phyloP scores from a whole-genome alignment of 2,329 filamentous ascomycete species.

The Fusarium hostae region DNA sequence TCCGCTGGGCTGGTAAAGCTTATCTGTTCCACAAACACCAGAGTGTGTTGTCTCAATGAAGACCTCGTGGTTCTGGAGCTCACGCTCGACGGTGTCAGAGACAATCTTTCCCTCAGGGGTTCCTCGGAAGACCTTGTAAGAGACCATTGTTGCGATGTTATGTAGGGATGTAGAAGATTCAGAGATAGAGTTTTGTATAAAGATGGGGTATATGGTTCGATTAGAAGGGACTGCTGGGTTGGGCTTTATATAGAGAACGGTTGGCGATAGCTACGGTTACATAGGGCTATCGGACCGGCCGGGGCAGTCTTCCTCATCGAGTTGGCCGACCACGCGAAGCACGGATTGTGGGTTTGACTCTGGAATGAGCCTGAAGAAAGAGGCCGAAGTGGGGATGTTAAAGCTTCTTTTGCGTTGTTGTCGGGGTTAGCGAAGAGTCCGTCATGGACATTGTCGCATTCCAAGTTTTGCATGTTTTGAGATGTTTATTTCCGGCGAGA shows the following conservation, averaged over 20 bases:
- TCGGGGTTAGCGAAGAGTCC: neutral
- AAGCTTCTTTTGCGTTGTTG: conserved; percentile 1
- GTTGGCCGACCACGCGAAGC: neutral
- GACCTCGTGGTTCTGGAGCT: conserved; percentile 32
- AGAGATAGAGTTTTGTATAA: neutral
- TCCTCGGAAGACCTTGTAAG: conserved; percentile 36
- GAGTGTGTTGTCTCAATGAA: conserved; percentile 39
- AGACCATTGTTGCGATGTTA: conserved; percentile 17
- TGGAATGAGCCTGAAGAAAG: neutral
- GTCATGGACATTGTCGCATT: neutral
- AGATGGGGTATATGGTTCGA: neutral
- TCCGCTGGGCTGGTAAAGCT: conserved; percentile 29
- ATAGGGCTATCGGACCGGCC: neutral
- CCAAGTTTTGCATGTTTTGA: neutral
- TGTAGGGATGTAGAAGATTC: neutral
- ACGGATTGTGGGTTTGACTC: neutral
- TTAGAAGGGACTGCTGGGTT: neutral
- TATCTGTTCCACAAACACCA: conserved; percentile 34
- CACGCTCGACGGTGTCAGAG: conserved; percentile 23
- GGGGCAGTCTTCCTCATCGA: conserved; percentile 15
- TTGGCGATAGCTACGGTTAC: neutral
- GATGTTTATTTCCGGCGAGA: neutral
- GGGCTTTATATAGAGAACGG: conserved; percentile 20
- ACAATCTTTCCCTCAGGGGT: conserved; percentile 34
- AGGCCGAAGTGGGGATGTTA: neutral